These are phyloP conservation scores for Trichoderma atrobrunneum DNA, from an alignment of 2,329 filamentous ascomycete genomes.

Conservation along the genomic window DNA sequence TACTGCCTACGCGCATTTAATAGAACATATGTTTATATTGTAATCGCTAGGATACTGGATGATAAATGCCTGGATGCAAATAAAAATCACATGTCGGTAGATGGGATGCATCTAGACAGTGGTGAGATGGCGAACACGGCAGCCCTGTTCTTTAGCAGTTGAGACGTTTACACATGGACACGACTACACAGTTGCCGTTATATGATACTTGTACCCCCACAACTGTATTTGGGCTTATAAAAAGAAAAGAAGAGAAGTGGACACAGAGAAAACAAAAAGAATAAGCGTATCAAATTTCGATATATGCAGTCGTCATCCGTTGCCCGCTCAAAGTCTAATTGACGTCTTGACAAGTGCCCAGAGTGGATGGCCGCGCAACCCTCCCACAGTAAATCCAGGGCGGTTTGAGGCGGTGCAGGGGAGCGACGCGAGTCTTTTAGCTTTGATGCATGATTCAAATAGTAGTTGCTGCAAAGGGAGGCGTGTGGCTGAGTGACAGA, in stretches of 20 bases:
- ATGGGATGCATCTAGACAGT: not conserved
- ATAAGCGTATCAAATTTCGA: not conserved
- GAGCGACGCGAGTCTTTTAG: not conserved
- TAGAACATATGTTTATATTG: no score
- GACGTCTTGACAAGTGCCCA: not conserved
- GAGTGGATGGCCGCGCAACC: conserved; percentile 5
- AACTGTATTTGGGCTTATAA: not conserved
- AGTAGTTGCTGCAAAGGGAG: not conserved
- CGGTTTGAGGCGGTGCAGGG: conserved; percentile 2
- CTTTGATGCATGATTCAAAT: not conserved
- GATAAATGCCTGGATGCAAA: not conserved
- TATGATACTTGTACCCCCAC: not conserved
- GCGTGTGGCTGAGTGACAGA: conserved; percentile 1
- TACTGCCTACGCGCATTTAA: not conserved
- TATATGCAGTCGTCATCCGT: not conserved
- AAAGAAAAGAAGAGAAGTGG: not conserved
- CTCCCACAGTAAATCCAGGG: not conserved
- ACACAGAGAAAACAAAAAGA: not conserved
- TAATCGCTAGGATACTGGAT: not conserved
- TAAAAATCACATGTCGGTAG: not conserved
- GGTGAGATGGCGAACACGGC: not conserved
- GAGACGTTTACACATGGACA: not conserved
- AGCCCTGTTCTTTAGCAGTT: not conserved
- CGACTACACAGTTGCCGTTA: not conserved
- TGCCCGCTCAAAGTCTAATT: not conserved